Evolutionary conservation across 2,329 filamentous ascomycete species (phyloP), one percentile per base, ranked within the genome.

Genomic region (Ceratocystis papillata): DNA sequence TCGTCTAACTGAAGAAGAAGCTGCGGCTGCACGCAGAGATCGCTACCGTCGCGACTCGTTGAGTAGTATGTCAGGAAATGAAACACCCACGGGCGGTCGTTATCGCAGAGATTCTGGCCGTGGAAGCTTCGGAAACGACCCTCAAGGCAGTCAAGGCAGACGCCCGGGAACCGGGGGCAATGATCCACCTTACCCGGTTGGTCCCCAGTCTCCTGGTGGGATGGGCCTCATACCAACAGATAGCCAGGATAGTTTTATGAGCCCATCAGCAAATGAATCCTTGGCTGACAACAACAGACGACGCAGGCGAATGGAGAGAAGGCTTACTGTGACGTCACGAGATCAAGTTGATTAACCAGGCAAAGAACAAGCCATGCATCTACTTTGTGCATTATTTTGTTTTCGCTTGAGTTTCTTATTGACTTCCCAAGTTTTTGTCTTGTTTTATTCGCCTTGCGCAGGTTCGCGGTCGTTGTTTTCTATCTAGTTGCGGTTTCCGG

Each of bases 171-270:
- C 77, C 67, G 77, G 74, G 10, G 73, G 74, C 1, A 86, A 85
- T 70, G 84, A 87, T 71, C 84, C 82, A 7, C 86, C 86, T 70
- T 86, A 84, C 71, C 83, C 82, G 17, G 15, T n/a, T 2, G 81
- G 81, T 5, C 65, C 33, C n/a, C 72, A 73, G 60, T 75, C 77
- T 1, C 75, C 75, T 0, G 74, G 74, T 44, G 72, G 70, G 2
- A 72, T 73, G 64, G 80, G 80, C 3, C 74, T 80, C 53, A 81
- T 81, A 60, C 81, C 78, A 68, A 69, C 79, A 59, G 77, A 73
- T 65, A 80, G 76, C 67, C 70, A 79, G 15, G 79, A 74, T 53
- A 81, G 79, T 70, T 79, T 75, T 2, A 76, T 83, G 74, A 82
- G 77, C 66, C 77, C 77, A 28, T 77, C 78, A 10, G 76, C 78